A percentile compares a stretch with the other conserved stretches of the same genome.
phyloP scores from a whole-genome alignment of 768 basidiomycete species.

The Tricholoma flavovirens region DNA sequence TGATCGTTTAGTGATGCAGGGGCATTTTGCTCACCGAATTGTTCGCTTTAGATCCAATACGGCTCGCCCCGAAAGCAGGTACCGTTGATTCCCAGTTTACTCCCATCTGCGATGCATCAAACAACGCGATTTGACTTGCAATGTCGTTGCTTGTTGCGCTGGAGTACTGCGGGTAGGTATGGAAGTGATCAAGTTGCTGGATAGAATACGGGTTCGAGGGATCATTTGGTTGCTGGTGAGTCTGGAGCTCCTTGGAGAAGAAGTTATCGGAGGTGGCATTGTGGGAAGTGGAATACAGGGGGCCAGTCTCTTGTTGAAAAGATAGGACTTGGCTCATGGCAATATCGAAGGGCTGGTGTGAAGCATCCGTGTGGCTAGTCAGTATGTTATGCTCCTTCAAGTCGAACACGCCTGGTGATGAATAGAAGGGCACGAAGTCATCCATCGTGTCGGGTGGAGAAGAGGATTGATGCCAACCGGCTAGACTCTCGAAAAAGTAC shows the following conservation, averaged over 20 bases:
- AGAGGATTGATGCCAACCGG: constrained; percentile 18
- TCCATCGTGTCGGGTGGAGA: constrained; percentile 12
- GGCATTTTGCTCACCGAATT: not conserved
- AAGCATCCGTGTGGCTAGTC: constrained; percentile 11
- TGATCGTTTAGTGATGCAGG: not conserved
- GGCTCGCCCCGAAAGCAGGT: constrained; percentile 19
- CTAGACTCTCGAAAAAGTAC: constrained; percentile 18
- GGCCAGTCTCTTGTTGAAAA: constrained; percentile 25
- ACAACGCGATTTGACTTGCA: constrained; percentile 27
- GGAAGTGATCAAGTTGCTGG: constrained; percentile 15
- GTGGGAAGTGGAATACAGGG: constrained; percentile 11
- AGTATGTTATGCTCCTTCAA: constrained; percentile 17
- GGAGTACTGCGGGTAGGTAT: constrained; percentile 26
- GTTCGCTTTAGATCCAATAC: constrained; percentile 15
- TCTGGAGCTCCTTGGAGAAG: constrained; percentile 5
- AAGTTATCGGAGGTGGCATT: not conserved
- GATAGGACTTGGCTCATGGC: constrained; percentile 27
- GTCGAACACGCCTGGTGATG: constrained; percentile 12
- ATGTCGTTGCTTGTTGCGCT: constrained; percentile 23
- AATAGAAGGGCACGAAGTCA: constrained; percentile 14
- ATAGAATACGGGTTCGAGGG: constrained; percentile 11
- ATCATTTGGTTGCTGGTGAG: constrained; percentile 5
- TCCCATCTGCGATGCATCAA: constrained; percentile 24
- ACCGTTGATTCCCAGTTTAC: constrained; percentile 25
- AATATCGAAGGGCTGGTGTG: constrained; percentile 27